Evolutionary conservation across 1,284 basidiomycete genomes (phyloP), one percentile per base, ranked within the genome.

Genomic region (Moesziomyces aphidis): DNA sequence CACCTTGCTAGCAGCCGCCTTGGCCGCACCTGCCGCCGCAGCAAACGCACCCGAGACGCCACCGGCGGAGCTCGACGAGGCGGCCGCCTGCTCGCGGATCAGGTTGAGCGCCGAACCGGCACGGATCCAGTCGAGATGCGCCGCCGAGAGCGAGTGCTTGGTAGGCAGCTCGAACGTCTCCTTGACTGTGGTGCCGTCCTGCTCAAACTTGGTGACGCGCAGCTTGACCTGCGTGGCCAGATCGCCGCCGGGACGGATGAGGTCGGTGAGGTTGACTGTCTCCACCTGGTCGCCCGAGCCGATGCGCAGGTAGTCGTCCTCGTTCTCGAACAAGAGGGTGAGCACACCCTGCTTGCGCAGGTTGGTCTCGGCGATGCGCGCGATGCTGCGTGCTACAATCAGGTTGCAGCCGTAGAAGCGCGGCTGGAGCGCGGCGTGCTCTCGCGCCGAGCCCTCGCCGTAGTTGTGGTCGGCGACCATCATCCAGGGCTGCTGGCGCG

Each of bases 371-470:
- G 88, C 50, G 90, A 92, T 85, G 91, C 93, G 85, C 90, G 92
- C 82, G 48, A 84, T 81, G 66, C 61, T 47, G 80, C 88, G 79
- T 0, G 80, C 85, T 89, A 86, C 79, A 62, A 87, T 86, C 31
- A 87, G 63, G 59, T 85, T 85, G 76, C 81, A 83, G 23, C 93
- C 93, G 82, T 97, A 96, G 87, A 96, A 97, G 17, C 97, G 90
- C 51, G 96, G 97, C 85, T 99, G 97, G 36, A 99, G 88, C 17
- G 95, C 95, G 36, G 97, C 97, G 85, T 99, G 97, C 86, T 99
- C 97, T 65, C 97, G 90, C n/a, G 95, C 95, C 74, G 93, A 94
- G 85, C 96, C 97, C 85, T 99, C 97, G 5, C 97, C 97, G 84
- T 99, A 97, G 86, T 86, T 86, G 79, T 81, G 85, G 84, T 99